Percentiles rank a stretch among this genome's conserved stretches.
phyloP scores from a whole-genome alignment of 129 eudicot genomes.

The Cynara cardunculus region DNA sequence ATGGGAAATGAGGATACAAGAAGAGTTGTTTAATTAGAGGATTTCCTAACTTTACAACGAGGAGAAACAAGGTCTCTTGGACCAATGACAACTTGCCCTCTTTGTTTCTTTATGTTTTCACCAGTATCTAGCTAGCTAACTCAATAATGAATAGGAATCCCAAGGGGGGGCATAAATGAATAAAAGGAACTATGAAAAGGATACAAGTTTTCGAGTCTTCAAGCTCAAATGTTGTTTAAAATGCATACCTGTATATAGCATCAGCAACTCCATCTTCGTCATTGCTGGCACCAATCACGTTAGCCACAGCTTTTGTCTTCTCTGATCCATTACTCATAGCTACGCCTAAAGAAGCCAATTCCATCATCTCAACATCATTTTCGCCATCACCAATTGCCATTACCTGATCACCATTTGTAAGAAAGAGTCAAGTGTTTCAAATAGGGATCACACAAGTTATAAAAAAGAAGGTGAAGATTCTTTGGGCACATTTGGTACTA shows the following conservation, averaged over 20 bases:
- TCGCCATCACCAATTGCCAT: slow-evolving; percentile 98
- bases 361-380: slow-evolving; percentile 88
- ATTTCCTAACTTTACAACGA: background rate
- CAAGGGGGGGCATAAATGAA: background rate
- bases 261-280: slow-evolving; percentile 98
- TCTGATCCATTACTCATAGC: slow-evolving; percentile 96
- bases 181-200: background rate
- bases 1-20: background rate
- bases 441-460: background rate
- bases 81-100: background rate
- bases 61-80: background rate
- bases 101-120: background rate
- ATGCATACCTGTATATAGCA: slow-evolving; percentile 88
- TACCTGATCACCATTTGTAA: slow-evolving; percentile 32
- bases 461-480: too few relatives aligned
- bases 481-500: too few relatives aligned
- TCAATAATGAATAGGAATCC: slow-evolving; percentile 7
- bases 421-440: background rate
- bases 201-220: background rate
- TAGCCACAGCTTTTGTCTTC: slow-evolving; percentile 78
- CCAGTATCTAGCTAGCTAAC: slow-evolving; percentile 1
- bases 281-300: slow-evolving; percentile 79
- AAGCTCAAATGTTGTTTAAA: slow-evolving; percentile 35
- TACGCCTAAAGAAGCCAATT: slow-evolving; percentile 78
- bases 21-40: background rate